These are phyloP conservation scores for Ilex asprella DNA, from an alignment of 257 asterid genomes.

Conservation along the genomic window DNA sequence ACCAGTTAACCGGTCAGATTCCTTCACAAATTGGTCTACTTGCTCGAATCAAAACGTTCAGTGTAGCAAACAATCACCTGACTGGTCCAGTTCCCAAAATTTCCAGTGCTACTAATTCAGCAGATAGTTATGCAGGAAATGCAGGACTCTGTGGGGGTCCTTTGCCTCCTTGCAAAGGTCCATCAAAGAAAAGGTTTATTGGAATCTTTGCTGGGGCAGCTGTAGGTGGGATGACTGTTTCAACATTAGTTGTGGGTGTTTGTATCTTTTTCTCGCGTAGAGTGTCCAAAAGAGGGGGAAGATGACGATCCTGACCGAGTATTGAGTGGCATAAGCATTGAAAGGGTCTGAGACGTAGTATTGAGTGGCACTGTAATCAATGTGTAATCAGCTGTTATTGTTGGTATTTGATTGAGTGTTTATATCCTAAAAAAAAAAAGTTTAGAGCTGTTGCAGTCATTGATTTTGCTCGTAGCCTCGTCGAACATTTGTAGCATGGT, in stretches of 20 bases:
- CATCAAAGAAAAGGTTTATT: conserved; percentile 18
- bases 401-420: neutral
- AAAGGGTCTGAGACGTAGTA: conserved; percentile 9
- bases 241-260: conserved; percentile 19
- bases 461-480: no score
- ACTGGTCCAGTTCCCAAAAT: conserved; percentile 30
- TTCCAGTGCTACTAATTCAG: conserved; percentile 1
- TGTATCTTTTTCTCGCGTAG: conserved; percentile 21
- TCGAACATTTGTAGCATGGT: no score
- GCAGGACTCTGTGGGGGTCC: conserved; percentile 55
- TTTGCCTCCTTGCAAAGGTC: conserved; percentile 27
- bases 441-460: no score
- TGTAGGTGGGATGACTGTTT: conserved; percentile 33
- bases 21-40: conserved; percentile 28
- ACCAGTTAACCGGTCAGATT: conserved; percentile 25
- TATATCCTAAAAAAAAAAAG: neutral
- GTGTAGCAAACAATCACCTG: conserved; percentile 26
- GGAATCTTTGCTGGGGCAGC: conserved; percentile 30
- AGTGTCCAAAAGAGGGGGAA: conserved; percentile 27
- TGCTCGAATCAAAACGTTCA: conserved; percentile 26
- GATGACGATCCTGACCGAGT: conserved; percentile 42
- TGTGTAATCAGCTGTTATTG: conserved; percentile 19
- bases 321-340: neutral
- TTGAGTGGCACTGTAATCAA: conserved; percentile 9
- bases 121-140: conserved; percentile 40